A percentile compares a stretch with the other conserved stretches of the same genome.
These are phyloP conservation scores for Babesia sp. DNA, from an alignment of 169 alveolate species.

Conservation along the genomic window DNA sequence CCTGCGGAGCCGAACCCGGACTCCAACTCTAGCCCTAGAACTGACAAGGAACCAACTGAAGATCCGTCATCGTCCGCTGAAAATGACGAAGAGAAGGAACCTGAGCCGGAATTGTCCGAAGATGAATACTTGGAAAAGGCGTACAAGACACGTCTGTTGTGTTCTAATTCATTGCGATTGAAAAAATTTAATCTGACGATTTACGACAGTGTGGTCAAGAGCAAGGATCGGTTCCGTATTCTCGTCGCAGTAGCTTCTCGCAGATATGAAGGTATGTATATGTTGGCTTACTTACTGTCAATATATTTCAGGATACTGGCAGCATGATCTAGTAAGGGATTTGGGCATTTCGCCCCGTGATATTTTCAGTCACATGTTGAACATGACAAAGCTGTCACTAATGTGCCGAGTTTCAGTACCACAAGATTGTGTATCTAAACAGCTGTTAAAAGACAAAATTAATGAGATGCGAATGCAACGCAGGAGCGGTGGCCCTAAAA, in stretches of 20 bases:
- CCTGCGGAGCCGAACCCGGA: not conserved
- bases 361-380: constrained; percentile 26
- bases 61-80: too few relatives aligned
- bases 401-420: constrained; percentile 45
- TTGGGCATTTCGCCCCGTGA: constrained; percentile 46
- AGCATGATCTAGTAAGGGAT: constrained; percentile 40
- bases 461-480: not conserved
- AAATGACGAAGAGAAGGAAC: too few relatives aligned
- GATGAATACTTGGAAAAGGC: too few relatives aligned
- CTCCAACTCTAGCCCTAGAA: not conserved
- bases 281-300: not conserved
- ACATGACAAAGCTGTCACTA: constrained; percentile 21
- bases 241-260: constrained; percentile 53
- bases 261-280: constrained; percentile 42
- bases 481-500: not conserved
- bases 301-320: constrained; percentile 55
- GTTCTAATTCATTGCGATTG: constrained; percentile 44
- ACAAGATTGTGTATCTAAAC: constrained; percentile 37
- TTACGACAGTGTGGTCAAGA: constrained; percentile 41
- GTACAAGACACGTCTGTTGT: not conserved
- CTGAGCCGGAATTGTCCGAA: not conserved
- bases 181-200: constrained; percentile 31
- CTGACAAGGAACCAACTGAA: not conserved
- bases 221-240: constrained; percentile 37
- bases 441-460: constrained; percentile 11